Percentiles rank a stretch among this genome's conserved stretches.
Evolutionary conservation across 192 early-diverging fungal species (phyloP).

Genomic region (Podila horticola): DNA sequence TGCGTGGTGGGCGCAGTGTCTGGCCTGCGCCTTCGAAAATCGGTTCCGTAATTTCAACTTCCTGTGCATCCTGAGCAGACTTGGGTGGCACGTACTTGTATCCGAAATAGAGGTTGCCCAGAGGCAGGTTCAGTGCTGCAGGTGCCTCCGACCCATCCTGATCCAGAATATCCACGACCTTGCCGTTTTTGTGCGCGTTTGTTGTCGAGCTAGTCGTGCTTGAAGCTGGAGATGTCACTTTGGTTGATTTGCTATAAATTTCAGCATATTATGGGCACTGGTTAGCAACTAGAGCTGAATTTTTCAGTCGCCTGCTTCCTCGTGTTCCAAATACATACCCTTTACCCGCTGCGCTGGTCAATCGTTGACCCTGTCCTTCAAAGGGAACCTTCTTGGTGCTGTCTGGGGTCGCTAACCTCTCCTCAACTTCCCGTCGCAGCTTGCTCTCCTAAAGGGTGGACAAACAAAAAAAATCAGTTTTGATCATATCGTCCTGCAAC

Average conservation of each 20-base stretch:
- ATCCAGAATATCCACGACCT: constrained; percentile 32
- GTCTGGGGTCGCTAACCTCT: constrained; percentile 32
- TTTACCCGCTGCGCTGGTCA: constrained; percentile 49
- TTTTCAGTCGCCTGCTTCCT: too few species aligned
- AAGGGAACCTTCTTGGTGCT: constrained; percentile 46
- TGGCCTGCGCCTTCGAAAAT: constrained; percentile 59
- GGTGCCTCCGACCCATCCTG: constrained; percentile 55
- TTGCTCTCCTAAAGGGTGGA: constrained; percentile 49
- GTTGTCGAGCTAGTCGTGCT: neutral
- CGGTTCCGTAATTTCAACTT: constrained; percentile 24
- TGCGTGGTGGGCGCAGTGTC: constrained; percentile 63
- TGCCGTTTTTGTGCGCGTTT: neutral
- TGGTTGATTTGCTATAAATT: constrained; percentile 18
- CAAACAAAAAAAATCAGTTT: neutral
- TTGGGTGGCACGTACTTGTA: constrained; percentile 79
- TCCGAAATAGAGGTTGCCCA: constrained; percentile 92
- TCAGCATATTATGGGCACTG: neutral
- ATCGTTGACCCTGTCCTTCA: constrained; percentile 51
- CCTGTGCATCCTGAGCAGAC: constrained; percentile 56
- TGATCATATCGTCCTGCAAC: neutral
- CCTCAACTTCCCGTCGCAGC: constrained; percentile 47
- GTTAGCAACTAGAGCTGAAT: too few species aligned
- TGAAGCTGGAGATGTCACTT: constrained; percentile 5
- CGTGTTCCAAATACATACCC: constrained; percentile 15
- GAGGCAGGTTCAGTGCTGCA: constrained; percentile 82